A percentile compares a stretch with the other conserved stretches of the same genome.
phyloP scores from a whole-genome alignment of 2,329 filamentous ascomycete species.

The Venturia aucupariae region DNA sequence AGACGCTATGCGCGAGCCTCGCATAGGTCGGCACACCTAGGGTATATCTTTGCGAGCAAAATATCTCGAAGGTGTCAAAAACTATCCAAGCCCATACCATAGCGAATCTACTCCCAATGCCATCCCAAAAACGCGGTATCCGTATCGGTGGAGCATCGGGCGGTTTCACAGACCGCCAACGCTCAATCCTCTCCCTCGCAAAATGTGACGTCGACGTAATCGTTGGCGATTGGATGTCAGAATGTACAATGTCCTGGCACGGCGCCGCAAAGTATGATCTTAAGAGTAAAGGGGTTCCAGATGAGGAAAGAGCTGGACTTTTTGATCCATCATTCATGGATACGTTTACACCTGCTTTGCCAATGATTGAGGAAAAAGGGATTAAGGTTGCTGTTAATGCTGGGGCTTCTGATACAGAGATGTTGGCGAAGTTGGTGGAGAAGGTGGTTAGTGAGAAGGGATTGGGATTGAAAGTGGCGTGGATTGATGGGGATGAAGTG shows the following conservation, averaged over 20 bases:
- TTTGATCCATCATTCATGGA: conserved; percentile 17
- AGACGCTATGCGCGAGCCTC: background rate
- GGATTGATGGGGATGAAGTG: conserved; percentile 17
- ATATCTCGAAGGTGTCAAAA: too few species aligned
- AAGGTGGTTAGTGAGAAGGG: conserved; percentile 6
- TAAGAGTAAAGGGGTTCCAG: conserved; percentile 13
- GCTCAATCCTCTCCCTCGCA: conserved; percentile 24
- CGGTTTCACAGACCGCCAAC: conserved; percentile 30
- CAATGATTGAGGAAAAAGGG: conserved; percentile 11
- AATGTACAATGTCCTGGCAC: conserved; percentile 18
- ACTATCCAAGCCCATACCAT: background rate
- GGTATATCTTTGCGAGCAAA: background rate
- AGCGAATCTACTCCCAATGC: background rate
- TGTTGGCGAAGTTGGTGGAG: conserved; percentile 10
- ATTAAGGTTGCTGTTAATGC: conserved; percentile 15
- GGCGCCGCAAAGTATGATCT: conserved; percentile 16
- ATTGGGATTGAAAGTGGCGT: conserved; percentile 8
- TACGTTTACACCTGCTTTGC: conserved; percentile 17
- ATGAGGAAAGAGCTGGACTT: conserved; percentile 6
- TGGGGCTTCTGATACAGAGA: conserved; percentile 11
- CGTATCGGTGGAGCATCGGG: conserved; percentile 29
- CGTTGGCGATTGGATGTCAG: conserved; percentile 21
- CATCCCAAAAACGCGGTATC: conserved; percentile 21
- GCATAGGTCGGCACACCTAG: background rate
- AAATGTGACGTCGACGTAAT: conserved; percentile 14